Percentiles rank a stretch among this genome's conserved stretches.
phyloP scores from a whole-genome alignment of 176 grass and related monocot species.

The Calamus simplicifolius region DNA sequence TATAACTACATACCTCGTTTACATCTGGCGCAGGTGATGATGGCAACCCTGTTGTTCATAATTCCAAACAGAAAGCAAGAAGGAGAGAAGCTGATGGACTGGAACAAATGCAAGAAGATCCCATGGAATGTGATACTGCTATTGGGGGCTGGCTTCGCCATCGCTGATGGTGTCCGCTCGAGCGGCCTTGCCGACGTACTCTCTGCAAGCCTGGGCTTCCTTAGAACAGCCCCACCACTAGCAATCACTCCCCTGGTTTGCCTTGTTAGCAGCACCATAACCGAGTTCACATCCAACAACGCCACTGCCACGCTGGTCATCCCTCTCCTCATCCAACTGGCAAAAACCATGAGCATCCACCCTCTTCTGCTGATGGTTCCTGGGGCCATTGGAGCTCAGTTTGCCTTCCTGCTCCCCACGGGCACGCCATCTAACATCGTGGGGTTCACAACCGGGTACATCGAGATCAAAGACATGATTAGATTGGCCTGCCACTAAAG shows the following conservation, averaged over 20 bases:
- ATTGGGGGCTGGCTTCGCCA: constrained; percentile 10
- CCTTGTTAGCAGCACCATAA: constrained; percentile 41
- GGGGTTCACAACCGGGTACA: too few species aligned
- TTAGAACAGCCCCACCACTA: too few species aligned
- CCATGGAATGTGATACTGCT: constrained; percentile 15
- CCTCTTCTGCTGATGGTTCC: constrained; percentile 60
- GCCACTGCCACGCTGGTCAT: constrained; percentile 57
- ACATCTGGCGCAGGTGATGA: constrained; percentile 11
- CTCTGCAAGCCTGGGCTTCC: too few species aligned
- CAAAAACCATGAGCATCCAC: constrained; percentile 40
- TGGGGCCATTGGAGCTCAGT: constrained; percentile 49
- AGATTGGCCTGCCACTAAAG: constrained; percentile 33
- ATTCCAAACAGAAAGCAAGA: constrained; percentile 14
- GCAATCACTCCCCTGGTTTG: constrained; percentile 43
- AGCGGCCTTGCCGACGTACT: constrained; percentile 2
- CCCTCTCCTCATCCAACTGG: constrained; percentile 59
- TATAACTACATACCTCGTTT: neutral
- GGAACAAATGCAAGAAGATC: constrained; percentile 24
- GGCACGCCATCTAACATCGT: too few species aligned
- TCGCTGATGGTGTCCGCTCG: constrained; percentile 11
- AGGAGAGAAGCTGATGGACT: constrained; percentile 15
- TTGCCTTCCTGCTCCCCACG: constrained; percentile 58
- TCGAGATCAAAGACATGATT: too few species aligned
- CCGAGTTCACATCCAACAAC: constrained; percentile 57
- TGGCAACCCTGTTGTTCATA: constrained; percentile 12